These are phyloP conservation scores for Colletotrichum cordylinicola DNA, from an alignment of 2,329 filamentous ascomycete species.

Conservation along the genomic window DNA sequence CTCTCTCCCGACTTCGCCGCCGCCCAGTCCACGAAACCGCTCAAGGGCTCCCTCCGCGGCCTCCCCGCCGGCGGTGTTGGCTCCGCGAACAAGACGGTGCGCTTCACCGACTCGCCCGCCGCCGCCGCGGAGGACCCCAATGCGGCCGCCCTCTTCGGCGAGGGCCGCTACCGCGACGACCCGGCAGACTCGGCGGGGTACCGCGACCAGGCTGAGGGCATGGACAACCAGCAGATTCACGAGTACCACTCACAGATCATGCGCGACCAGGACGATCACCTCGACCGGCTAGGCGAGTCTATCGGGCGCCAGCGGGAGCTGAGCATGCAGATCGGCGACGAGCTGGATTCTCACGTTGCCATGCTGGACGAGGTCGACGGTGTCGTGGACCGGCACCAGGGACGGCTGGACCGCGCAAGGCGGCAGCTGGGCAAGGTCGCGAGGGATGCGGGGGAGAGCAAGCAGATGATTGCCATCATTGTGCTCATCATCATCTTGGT, in stretches of 20 bases:
- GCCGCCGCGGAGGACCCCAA: slow-evolving; percentile 47
- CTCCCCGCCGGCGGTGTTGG: slow-evolving; percentile 30
- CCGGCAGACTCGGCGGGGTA: slow-evolving; percentile 62
- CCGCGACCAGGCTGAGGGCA: slow-evolving; percentile 60
- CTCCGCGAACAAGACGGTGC: slow-evolving; percentile 73
- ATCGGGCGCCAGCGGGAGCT: slow-evolving; percentile 91
- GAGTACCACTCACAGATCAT: slow-evolving; percentile 82
- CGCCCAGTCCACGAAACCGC: slow-evolving; percentile 51
- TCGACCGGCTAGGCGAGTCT: slow-evolving; percentile 85
- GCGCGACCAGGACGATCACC: slow-evolving; percentile 88
- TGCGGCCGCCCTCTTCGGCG: slow-evolving; percentile 50
- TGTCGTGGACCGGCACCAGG: slow-evolving; percentile 80
- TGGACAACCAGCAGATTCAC: slow-evolving; percentile 88
- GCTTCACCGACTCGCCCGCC: slow-evolving; percentile 75
- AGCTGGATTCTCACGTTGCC: slow-evolving; percentile 88
- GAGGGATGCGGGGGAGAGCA: slow-evolving; percentile 80
- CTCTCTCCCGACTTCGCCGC: slow-evolving; percentile 69
- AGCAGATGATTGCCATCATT: slow-evolving; percentile 84
- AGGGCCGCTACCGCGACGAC: slow-evolving; percentile 71
- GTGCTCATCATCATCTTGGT: slow-evolving; percentile 83
- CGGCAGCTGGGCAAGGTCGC: slow-evolving; percentile 75
- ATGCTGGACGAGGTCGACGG: slow-evolving; percentile 90
- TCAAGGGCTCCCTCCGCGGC: slow-evolving; percentile 32
- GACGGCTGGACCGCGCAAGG: slow-evolving; percentile 76
- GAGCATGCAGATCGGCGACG: slow-evolving; percentile 94